These are phyloP conservation scores for Danielozyma ontarioensis DNA, from an alignment of 805 yeast genomes.

Conservation along the genomic window DNA sequence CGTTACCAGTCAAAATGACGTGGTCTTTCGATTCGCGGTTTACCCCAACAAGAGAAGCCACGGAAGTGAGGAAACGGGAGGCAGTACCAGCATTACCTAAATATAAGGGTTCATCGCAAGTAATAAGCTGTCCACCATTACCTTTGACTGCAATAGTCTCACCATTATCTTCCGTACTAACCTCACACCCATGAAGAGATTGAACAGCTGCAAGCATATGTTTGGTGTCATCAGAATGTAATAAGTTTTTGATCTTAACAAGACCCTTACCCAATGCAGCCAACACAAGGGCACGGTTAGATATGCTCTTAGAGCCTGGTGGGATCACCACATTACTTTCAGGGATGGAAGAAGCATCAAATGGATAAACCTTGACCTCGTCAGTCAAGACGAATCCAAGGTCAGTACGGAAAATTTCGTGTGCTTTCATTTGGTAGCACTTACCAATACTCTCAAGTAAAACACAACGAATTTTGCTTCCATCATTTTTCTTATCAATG, in stretches of 20 bases:
- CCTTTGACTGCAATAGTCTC: slow-evolving; percentile 81
- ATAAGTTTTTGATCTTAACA: slow-evolving; percentile 75
- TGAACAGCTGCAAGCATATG: slow-evolving; percentile 89
- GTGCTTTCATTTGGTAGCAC: slow-evolving; percentile 85
- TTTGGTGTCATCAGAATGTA: slow-evolving; percentile 95
- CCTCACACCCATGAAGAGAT: slow-evolving; percentile 73
- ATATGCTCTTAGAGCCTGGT: slow-evolving; percentile 96
- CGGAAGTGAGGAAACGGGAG: slow-evolving; percentile 87
- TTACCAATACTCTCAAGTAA: slow-evolving; percentile 79
- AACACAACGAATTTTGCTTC: slow-evolving; percentile 82
- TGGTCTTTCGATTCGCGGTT: slow-evolving; percentile 31
- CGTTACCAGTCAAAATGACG: slow-evolving; percentile 83
- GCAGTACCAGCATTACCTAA: slow-evolving; percentile 99
- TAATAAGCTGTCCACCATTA: slow-evolving; percentile 72
- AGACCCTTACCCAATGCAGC: slow-evolving; percentile 90
- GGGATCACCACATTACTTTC: slow-evolving; percentile 57
- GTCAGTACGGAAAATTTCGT: slow-evolving; percentile 75
- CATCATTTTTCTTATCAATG: slow-evolving; percentile 95
- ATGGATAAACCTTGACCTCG: slow-evolving; percentile 65
- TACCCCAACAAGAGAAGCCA: slow-evolving; percentile 71
- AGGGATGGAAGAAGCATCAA: slow-evolving; percentile 29
- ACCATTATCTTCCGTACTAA: slow-evolving; percentile 82
- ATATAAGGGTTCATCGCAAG: slow-evolving; percentile 66
- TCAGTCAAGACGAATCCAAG: slow-evolving; percentile 79
- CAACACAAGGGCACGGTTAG: slow-evolving; percentile 87